These are phyloP conservation scores for Psilocybe cubensis DNA, from an alignment of 768 basidiomycete genomes.

Conservation along the genomic window DNA sequence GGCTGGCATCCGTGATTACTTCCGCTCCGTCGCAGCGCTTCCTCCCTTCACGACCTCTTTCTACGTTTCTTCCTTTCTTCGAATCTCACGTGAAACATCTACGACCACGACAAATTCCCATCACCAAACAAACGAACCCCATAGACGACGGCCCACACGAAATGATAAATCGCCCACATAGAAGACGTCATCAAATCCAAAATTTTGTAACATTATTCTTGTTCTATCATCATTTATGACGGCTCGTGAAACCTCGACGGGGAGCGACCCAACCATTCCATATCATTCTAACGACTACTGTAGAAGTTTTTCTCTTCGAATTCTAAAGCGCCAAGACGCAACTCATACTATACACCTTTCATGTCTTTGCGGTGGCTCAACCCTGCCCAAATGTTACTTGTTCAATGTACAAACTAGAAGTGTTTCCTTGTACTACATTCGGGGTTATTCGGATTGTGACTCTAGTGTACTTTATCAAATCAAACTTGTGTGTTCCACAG, in stretches of 20 bases:
- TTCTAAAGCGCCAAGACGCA: not conserved
- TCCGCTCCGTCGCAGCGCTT: not conserved
- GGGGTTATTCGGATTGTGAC: not conserved
- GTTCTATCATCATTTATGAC: conserved; percentile 1
- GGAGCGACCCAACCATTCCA: not conserved
- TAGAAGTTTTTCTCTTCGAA: not conserved
- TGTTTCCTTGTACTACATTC: not conserved
- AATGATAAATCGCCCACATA: not conserved
- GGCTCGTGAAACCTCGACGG: not conserved
- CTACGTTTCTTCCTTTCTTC: not conserved
- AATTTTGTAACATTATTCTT: conserved; percentile 3
- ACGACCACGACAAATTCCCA: not conserved
- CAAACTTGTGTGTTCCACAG: not conserved
- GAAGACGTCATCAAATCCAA: conserved; percentile 1
- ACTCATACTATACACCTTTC: not conserved
- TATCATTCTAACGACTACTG: not conserved
- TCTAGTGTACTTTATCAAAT: not conserved
- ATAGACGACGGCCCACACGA: not conserved
- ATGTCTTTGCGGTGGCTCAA: not conserved
- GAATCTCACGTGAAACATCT: not conserved
- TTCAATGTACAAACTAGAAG: not conserved
- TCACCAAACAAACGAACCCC: no score
- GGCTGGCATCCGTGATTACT: not conserved
- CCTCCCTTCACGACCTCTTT: not conserved
- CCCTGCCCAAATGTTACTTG: not conserved